These are phyloP conservation scores for Verruconis gallopava DNA, from an alignment of 2,329 filamentous ascomycete species.

Conservation along the genomic window DNA sequence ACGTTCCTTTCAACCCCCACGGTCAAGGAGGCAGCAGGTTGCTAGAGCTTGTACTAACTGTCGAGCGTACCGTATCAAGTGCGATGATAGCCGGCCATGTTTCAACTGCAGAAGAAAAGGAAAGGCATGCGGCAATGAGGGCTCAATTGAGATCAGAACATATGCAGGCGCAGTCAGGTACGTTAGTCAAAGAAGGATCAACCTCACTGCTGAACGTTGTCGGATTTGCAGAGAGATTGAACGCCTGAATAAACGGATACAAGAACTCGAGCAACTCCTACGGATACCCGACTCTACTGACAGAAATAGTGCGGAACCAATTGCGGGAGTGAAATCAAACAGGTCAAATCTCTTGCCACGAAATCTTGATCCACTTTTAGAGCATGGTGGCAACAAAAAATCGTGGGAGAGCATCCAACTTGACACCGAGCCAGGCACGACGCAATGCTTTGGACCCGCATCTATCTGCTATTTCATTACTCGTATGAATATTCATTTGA, in stretches of 20 bases:
- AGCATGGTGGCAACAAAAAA: constrained; percentile 16
- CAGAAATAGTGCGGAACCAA: too few species aligned
- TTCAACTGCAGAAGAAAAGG: constrained; percentile 26
- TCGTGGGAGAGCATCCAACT: constrained; percentile 27
- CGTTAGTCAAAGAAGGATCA: too few species aligned
- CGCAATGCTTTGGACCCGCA: constrained; percentile 32
- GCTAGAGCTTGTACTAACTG: constrained; percentile 29
- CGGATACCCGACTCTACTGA: constrained; percentile 14
- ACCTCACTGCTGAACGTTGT: constrained; percentile 1
- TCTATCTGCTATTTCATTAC: constrained; percentile 35
- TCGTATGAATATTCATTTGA: constrained; percentile 28
- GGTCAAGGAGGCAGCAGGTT: constrained; percentile 19
- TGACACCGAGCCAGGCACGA: constrained; percentile 22
- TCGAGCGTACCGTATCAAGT: constrained; percentile 30
- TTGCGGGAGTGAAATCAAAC: constrained; percentile 11
- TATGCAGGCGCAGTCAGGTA: constrained; percentile 12
- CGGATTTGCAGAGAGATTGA: constrained; percentile 25
- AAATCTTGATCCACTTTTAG: constrained; percentile 13
- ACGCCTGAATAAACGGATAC: constrained; percentile 22
- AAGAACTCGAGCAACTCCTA: constrained; percentile 23
- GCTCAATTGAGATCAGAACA: not conserved
- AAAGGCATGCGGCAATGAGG: constrained; percentile 23
- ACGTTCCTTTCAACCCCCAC: constrained; percentile 1
- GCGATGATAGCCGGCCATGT: constrained; percentile 28
- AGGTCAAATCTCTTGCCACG: constrained; percentile 11